phyloP scores from a whole-genome alignment of 2,329 filamentous ascomycete species.

The Lanzia echinophila region DNA sequence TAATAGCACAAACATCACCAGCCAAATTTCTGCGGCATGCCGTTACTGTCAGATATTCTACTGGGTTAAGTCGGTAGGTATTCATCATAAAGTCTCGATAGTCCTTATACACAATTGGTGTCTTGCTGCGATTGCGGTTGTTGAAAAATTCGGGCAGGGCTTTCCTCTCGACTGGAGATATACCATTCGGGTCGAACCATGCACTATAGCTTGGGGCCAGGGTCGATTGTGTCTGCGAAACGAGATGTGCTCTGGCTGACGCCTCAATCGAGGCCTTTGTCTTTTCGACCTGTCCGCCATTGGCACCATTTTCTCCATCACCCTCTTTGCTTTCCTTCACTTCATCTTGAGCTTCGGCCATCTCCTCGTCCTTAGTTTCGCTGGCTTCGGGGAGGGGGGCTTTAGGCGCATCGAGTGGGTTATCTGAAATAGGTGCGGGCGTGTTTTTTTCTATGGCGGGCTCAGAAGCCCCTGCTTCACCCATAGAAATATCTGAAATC shows the following conservation, averaged over 20 bases:
- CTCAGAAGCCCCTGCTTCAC: slow-evolving; percentile 40
- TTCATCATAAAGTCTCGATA: slow-evolving; percentile 99
- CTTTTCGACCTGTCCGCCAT: slow-evolving; percentile 50
- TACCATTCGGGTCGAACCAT: slow-evolving; percentile 96
- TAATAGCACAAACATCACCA: slow-evolving; percentile 96
- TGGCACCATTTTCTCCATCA: slow-evolving; percentile 39
- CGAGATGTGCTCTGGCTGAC: slow-evolving; percentile 83
- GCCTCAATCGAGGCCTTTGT: slow-evolving; percentile 78
- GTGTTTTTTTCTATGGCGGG: slow-evolving; percentile 51
- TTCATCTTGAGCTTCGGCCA: slow-evolving; percentile 58
- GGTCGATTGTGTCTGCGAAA: slow-evolving; percentile 90
- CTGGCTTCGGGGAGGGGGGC: slow-evolving; percentile 57
- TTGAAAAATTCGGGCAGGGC: slow-evolving; percentile 98
- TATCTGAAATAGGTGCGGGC: slow-evolving; percentile 51
- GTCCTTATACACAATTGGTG: slow-evolving; percentile 93
- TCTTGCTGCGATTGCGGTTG: slow-evolving; percentile 96
- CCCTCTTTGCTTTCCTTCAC: slow-evolving; percentile 42
- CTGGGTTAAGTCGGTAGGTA: slow-evolving; percentile 91
- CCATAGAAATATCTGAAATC: slow-evolving; percentile 56
- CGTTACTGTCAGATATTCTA: slow-evolving; percentile 94
- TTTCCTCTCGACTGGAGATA: slow-evolving; percentile 89
- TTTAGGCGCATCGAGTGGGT: slow-evolving; percentile 62
- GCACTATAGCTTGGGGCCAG: slow-evolving; percentile 96
- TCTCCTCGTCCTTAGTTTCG: slow-evolving; percentile 68
- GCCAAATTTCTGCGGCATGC: slow-evolving; percentile 92